A percentile compares a stretch with the other conserved stretches of the same genome.
Conservation (phyloP, 805 yeast genomes). For the Candida taoyuanica region DNA sequence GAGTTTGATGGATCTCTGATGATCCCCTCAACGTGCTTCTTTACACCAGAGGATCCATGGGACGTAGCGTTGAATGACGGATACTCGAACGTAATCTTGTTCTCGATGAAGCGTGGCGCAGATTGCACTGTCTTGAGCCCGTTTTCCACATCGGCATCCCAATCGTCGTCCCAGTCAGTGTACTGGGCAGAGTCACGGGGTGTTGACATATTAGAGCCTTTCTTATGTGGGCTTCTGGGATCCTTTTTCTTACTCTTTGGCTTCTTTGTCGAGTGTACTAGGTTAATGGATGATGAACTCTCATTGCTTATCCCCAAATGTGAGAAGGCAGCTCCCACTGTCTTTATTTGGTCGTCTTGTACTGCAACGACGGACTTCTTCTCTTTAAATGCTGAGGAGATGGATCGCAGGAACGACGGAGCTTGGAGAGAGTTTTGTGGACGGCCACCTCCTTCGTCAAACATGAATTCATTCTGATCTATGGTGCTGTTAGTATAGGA, state of each 20-base stretch:
- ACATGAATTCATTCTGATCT: slow-evolving; percentile 52
- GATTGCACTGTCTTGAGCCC: slow-evolving; percentile 22
- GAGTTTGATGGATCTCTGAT: slow-evolving; percentile 30
- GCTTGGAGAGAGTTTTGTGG: slow-evolving; percentile 50
- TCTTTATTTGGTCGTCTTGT: slow-evolving; percentile 30
- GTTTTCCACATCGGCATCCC: slow-evolving; percentile 75
- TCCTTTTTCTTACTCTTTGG: slow-evolving; percentile 13
- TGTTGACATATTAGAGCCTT: slow-evolving; percentile 15
- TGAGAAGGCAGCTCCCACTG: slow-evolving; percentile 54
- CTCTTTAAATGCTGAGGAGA: slow-evolving; percentile 27
- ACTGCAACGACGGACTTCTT: slow-evolving; percentile 29
- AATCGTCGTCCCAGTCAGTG: slow-evolving; percentile 81
- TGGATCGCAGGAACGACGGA: slow-evolving; percentile 25
- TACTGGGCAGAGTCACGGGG: slow-evolving; percentile 37
- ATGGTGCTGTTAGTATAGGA: slow-evolving; percentile 2
- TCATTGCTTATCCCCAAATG: slow-evolving; percentile 40
- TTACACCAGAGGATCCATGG: slow-evolving; percentile 14
- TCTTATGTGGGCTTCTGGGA: slow-evolving; percentile 8
- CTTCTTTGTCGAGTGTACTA: slow-evolving; percentile 15
- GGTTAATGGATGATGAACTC: slow-evolving; percentile 5
- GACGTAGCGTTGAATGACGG: slow-evolving; percentile 27
- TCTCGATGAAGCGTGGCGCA: slow-evolving; percentile 30
- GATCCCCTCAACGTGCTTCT: slow-evolving; percentile 21
- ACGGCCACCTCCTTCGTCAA: slow-evolving; percentile 64
- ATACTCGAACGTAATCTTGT: slow-evolving; percentile 24